phyloP scores from a whole-genome alignment of 148 eudicot genomes.

The Persicaria maculosa region DNA sequence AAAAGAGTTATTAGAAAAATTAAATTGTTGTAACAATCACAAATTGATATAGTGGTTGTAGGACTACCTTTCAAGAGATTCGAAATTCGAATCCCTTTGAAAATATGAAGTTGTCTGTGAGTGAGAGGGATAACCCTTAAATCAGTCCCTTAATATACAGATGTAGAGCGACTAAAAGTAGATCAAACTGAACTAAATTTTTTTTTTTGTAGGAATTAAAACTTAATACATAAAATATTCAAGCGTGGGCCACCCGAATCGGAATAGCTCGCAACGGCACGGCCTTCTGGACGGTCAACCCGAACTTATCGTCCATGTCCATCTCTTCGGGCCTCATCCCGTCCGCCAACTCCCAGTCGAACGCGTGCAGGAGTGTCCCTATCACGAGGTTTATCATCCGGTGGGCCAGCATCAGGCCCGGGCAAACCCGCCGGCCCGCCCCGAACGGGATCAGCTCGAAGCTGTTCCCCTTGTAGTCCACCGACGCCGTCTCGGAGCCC shows the following conservation, averaged over 20 bases:
- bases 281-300: conserved; percentile 25
- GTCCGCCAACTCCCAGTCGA: conserved; percentile 31
- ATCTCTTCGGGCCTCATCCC: conserved; percentile 19
- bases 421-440: conserved; percentile 25
- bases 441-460: conserved; percentile 15
- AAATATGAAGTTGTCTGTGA: too few species aligned
- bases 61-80: too few species aligned
- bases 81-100: too few species aligned
- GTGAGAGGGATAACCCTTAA: too few species aligned
- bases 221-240: too few species aligned
- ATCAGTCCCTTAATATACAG: too few species aligned
- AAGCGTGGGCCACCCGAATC: background rate
- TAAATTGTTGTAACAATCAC: too few species aligned
- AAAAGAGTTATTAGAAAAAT: too few species aligned
- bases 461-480: conserved; percentile 27
- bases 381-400: conserved; percentile 28
- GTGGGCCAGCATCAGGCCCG: conserved; percentile 34
- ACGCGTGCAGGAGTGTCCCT: conserved; percentile 25
- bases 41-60: too few species aligned
- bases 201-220: too few species aligned
- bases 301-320: conserved; percentile 32
- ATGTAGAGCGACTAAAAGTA: too few species aligned
- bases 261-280: conserved; percentile 19
- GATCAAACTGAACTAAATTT: too few species aligned
- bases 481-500: conserved; percentile 12